Percentiles rank a stretch among this genome's conserved stretches.
These are phyloP conservation scores for Rhodocollybia butyracea DNA, from an alignment of 768 basidiomycete genomes.

Conservation along the genomic window DNA sequence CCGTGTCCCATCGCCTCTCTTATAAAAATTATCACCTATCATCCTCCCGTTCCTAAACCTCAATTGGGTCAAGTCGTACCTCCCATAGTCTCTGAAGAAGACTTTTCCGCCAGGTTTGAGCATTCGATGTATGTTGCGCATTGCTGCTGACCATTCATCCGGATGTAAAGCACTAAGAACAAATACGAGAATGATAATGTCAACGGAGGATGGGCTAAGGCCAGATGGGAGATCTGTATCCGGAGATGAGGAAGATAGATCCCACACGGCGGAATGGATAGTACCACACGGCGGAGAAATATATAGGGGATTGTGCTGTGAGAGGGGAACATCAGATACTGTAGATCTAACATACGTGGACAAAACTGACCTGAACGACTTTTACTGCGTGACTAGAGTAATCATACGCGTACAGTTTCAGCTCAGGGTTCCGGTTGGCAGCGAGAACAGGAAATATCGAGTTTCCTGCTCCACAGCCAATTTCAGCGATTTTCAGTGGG, in stretches of 20 bases:
- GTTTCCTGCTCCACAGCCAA: conserved; percentile 97
- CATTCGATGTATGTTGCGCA: conserved; percentile 79
- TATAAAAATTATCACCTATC: conserved; percentile 92
- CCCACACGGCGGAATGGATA: conserved; percentile 86
- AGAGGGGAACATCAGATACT: neutral
- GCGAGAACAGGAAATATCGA: conserved; percentile 85
- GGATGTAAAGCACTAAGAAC: conserved; percentile 94
- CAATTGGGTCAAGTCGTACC: conserved; percentile 92
- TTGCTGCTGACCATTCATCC: conserved; percentile 81
- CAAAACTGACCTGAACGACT: conserved; percentile 69
- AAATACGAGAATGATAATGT: conserved; percentile 90
- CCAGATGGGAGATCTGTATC: conserved; percentile 54
- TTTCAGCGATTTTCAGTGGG: conserved; percentile 70
- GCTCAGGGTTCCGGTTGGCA: conserved; percentile 77
- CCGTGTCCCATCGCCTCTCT: conserved; percentile 93
- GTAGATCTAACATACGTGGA: neutral
- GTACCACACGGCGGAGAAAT: conserved; percentile 60
- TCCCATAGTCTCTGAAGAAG: conserved; percentile 90
- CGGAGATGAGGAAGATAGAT: conserved; percentile 59
- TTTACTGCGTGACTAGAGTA: conserved; percentile 88
- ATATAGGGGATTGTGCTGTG: conserved; percentile 73
- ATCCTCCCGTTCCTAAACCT: conserved; percentile 87
- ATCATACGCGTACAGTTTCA: conserved; percentile 81
- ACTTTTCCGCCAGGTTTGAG: conserved; percentile 87
- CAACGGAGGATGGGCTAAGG: conserved; percentile 66